Conservation (phyloP, 139 green algal species). For the Yamagishiella unicocca region DNA sequence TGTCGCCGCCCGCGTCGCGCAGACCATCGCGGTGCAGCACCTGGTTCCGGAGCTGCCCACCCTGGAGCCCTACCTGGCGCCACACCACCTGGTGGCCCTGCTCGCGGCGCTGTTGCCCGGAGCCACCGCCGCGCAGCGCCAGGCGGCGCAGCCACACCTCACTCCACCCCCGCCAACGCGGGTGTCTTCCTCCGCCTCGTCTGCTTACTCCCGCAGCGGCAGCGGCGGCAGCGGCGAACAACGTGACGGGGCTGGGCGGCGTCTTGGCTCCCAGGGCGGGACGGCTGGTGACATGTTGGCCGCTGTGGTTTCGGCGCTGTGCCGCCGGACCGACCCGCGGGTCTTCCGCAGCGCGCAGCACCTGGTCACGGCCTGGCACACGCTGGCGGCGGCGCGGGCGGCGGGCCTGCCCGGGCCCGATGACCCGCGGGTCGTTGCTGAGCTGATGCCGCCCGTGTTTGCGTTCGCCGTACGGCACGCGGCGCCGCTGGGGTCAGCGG, state of each 20-base stretch:
- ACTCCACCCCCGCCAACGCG: neutral
- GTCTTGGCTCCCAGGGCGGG: neutral
- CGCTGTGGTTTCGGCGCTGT: constrained; percentile 1
- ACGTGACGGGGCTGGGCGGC: neutral
- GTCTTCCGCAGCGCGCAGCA: neutral
- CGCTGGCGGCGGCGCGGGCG: constrained; percentile 28
- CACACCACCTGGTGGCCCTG: neutral
- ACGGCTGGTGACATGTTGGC: neutral
- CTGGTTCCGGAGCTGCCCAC: neutral
- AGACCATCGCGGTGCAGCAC: neutral
- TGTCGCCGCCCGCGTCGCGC: neutral
- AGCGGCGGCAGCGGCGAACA: neutral
- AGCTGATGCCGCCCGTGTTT: neutral
- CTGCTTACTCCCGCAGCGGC: neutral
- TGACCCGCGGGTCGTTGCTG: neutral
- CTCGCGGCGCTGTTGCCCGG: constrained; percentile 38
- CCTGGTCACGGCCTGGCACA: constrained; percentile 22
- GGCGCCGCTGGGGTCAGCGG: neutral
- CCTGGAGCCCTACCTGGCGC: neutral
- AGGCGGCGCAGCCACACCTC: neutral
- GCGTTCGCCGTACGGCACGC: neutral
- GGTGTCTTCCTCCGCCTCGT: neutral
- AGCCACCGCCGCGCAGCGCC: neutral
- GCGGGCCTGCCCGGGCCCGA: neutral
- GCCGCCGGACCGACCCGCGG: neutral